phyloP scores from a whole-genome alignment of 768 basidiomycete species.

The Trametopsis cervina region DNA sequence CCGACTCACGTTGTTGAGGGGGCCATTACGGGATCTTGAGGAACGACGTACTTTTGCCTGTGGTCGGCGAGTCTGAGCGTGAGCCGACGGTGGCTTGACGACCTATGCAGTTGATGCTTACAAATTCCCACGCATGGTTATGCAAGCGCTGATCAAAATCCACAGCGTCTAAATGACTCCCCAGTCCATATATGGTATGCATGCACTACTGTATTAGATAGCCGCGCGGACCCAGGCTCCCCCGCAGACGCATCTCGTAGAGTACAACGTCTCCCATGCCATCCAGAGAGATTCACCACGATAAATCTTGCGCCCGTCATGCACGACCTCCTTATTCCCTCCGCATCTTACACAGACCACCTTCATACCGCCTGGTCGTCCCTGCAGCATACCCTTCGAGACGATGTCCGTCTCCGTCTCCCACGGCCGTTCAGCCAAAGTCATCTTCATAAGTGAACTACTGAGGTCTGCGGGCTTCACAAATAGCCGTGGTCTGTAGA shows the following conservation, averaged over 20 bases:
- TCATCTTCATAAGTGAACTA: conserved; percentile 46
- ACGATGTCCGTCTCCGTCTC: conserved; percentile 49
- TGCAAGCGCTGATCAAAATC: no score
- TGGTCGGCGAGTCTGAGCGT: conserved; percentile 14
- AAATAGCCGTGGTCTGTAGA: conserved; percentile 64
- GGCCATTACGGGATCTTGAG: conserved; percentile 39
- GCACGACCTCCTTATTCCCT: conserved; percentile 41
- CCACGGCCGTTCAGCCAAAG: conserved; percentile 31
- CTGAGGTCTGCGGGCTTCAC: conserved; percentile 68
- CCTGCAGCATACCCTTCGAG: conserved; percentile 48
- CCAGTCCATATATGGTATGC: background rate
- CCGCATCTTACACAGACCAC: conserved; percentile 58
- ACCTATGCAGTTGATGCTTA: conserved; percentile 20
- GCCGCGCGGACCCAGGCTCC: conserved; percentile 43
- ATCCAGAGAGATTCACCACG: conserved; percentile 36
- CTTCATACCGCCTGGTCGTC: conserved; percentile 25
- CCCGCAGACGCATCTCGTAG: conserved; percentile 59
- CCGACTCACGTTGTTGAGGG: conserved; percentile 46
- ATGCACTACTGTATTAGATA: conserved; percentile 2
- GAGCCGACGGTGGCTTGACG: conserved; percentile 29
- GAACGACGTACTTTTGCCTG: conserved; percentile 23
- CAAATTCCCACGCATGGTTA: conserved; percentile 19
- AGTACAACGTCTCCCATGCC: conserved; percentile 61
- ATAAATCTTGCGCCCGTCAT: no score
- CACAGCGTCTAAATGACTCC: no score